Base-by-base conservation (phyloP, 2,329 filamentous ascomycete species). In the Aureobasidium leucospermi region DNA sequence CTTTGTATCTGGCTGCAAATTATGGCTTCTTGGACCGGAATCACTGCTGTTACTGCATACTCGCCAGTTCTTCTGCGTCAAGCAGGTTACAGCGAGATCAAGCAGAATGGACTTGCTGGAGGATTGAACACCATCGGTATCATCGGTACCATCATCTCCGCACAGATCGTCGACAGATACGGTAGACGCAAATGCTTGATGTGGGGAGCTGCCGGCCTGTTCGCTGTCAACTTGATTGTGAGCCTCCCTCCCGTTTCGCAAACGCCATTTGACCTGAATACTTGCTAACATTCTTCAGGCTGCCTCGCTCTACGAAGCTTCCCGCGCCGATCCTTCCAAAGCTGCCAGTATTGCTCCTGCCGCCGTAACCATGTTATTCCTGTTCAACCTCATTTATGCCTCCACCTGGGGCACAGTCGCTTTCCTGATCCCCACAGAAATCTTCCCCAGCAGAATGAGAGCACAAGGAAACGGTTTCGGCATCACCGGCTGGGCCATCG, bases 381-480 rank as follows among this genome's bases (percentile, higher is more conserved):
- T 79, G 13, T 81, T 80, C 68, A 80, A 79, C 58, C 70, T 80
- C 3, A 74, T 75, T 41, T 82, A 80, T 68, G 79, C 78, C 2
- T 76, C 79, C 0, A 79, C 79, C 6, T 79, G 76, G 75, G 75
- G 76, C 38, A 78, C 76, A 1, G 74, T 77, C 3, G 77, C 78
- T 2, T 81, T 79, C 63, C 68, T 81, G 6, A 66, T 80, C 4
- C 78, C 78, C 0, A 82, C 81, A 0, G 81, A 84, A 67, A 82
- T 84, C 60, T 84, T 81, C 70, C 77, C 81, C 1, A 79, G 76
- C 15, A 78, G 81, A 45, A 75, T 84, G 55, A 76, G 82, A 23
- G 80, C 81, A n/a, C 79, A 83, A 66, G 82, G 81, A 7, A 81
- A 83, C 65, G 80, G 79, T 7, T 83, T 84, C 63, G 79, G 78